Percentiles rank a stretch among this genome's conserved stretches.
phyloP scores from a whole-genome alignment of 805 yeast genomes.

The Sugiyamaella boreocaroliniensis region DNA sequence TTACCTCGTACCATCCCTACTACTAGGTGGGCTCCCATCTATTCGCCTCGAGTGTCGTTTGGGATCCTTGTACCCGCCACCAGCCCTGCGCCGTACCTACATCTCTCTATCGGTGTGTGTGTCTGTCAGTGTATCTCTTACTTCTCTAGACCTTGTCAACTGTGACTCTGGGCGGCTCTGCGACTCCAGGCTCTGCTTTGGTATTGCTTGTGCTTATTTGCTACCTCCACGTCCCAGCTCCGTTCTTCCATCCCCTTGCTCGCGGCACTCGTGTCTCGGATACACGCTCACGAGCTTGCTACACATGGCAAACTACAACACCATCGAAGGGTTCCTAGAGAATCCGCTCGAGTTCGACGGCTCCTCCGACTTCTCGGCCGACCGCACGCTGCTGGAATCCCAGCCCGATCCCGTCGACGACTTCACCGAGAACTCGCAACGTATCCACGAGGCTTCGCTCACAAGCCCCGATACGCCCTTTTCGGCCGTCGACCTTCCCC shows the following conservation, averaged over 20 bases:
- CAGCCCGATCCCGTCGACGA: constrained; percentile 1
- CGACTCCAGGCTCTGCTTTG: no score
- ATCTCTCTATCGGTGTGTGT: background rate
- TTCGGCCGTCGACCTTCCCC: background rate
- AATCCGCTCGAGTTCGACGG: background rate
- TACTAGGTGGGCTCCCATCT: no score
- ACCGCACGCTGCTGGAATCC: background rate
- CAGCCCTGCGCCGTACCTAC: background rate
- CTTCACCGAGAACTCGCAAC: constrained; percentile 4
- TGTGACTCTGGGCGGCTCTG: no score
- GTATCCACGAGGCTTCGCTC: background rate
- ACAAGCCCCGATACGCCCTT: background rate
- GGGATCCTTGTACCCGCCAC: background rate
- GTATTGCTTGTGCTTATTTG: no score
- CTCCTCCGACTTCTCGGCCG: background rate
- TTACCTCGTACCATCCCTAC: no score
- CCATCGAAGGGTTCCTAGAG: background rate
- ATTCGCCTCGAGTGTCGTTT: background rate
- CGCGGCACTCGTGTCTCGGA: no score
- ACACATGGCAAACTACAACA: background rate
- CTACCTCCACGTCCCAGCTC: no score
- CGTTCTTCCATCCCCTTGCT: no score
- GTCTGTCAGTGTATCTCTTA: no score
- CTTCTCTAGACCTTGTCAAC: no score
- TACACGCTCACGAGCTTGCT: no score